Percentiles rank a stretch among this genome's conserved stretches.
Evolutionary conservation across 2,329 filamentous ascomycete species (phyloP).

Genomic region (Alternaria novae-zelandiae): DNA sequence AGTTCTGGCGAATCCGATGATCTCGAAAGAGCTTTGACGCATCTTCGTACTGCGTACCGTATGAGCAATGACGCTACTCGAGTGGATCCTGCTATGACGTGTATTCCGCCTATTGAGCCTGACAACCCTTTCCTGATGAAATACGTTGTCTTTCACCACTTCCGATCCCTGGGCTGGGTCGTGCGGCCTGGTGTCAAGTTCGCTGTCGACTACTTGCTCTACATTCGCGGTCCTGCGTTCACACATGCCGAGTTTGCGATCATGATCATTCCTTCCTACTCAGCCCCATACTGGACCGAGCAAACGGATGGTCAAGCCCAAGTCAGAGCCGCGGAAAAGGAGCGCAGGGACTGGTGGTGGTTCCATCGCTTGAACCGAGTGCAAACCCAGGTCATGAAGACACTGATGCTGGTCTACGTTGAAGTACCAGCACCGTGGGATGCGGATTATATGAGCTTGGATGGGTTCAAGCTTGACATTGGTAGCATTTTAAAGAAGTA

Average conservation of each 20-base stretch:
- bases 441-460: constrained; percentile 47
- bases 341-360: constrained; percentile 74
- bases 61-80: constrained; percentile 14
- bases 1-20: constrained; percentile 55
- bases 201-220: constrained; percentile 91
- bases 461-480: constrained; percentile 59
- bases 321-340: constrained; percentile 43
- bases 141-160: constrained; percentile 94
- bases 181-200: constrained; percentile 94
- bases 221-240: constrained; percentile 91
- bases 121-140: constrained; percentile 86
- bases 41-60: constrained; percentile 21
- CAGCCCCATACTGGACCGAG: constrained; percentile 72
- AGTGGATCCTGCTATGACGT: constrained; percentile 10
- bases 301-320: constrained; percentile 45
- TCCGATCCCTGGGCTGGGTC: constrained; percentile 93
- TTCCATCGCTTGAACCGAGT: constrained; percentile 90
- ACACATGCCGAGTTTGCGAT: constrained; percentile 93
- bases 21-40: constrained; percentile 9
- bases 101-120: constrained; percentile 59
- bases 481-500: constrained; percentile 71
- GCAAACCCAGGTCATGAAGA: constrained; percentile 89
- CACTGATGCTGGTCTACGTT: constrained; percentile 85
- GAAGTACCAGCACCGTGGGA: constrained; percentile 77
- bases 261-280: constrained; percentile 83